Evolutionary conservation across 768 basidiomycete genomes (phyloP).

Genomic region (Pisolithus tinctorius): DNA sequence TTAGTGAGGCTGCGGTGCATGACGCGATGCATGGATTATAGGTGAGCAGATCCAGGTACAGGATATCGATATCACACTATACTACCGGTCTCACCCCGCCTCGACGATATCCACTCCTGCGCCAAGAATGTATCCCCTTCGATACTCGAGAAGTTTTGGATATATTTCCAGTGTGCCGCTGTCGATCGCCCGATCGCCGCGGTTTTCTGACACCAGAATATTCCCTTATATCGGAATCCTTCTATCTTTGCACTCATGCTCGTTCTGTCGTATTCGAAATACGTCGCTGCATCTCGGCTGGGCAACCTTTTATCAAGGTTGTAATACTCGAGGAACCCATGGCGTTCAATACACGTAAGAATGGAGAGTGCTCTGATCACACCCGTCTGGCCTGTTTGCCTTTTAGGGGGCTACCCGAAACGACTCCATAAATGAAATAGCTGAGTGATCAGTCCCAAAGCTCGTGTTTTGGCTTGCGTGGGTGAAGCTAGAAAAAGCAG

Average conservation of each 20-base stretch:
- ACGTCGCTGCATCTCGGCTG: neutral
- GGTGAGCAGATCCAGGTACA: too few relatives aligned
- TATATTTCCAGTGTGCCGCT: neutral
- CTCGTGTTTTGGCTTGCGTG: constrained; percentile 7
- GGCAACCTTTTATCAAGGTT: neutral
- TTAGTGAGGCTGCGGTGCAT: too few relatives aligned
- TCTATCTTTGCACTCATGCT: neutral
- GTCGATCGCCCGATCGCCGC: neutral
- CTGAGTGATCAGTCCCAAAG: constrained; percentile 21
- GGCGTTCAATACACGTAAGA: neutral
- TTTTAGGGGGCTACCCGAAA: constrained; percentile 17
- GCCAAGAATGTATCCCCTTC: neutral
- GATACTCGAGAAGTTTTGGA: neutral
- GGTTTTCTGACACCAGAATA: neutral
- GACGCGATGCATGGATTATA: too few relatives aligned
- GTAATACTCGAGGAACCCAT: too few relatives aligned
- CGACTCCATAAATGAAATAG: constrained; percentile 24
- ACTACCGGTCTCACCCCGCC: neutral
- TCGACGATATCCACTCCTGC: neutral
- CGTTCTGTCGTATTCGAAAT: neutral
- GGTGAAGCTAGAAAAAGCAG: constrained; percentile 24
- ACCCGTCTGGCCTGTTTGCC: constrained; percentile 12
- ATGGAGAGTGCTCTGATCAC: neutral
- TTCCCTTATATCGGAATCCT: neutral
- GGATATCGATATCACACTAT: too few relatives aligned